phyloP scores from a whole-genome alignment of 2,329 filamentous ascomycete species.

The Aspergillus aculeatus region DNA sequence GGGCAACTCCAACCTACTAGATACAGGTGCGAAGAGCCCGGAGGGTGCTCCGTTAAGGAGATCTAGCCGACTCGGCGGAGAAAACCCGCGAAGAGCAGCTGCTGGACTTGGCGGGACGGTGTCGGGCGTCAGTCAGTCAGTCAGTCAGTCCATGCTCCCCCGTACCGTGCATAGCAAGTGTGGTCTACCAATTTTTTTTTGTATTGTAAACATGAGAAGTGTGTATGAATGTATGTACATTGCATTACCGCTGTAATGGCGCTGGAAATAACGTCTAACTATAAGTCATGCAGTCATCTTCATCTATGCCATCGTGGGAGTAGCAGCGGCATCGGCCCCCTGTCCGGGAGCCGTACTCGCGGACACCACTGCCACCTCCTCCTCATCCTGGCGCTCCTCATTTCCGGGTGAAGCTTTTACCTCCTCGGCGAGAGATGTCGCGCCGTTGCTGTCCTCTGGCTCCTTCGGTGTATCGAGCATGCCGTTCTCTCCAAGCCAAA shows the following conservation, averaged over 20 bases:
- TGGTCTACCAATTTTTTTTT: not conserved
- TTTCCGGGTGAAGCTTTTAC: not conserved
- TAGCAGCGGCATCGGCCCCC: not conserved
- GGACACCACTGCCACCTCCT: not conserved
- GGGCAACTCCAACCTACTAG: no score
- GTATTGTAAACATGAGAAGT: not conserved
- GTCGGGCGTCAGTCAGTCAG: no score
- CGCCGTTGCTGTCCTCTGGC: not conserved
- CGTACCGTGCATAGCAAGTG: no score
- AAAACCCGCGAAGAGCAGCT: not conserved
- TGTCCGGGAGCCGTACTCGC: not conserved
- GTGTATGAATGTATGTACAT: not conserved
- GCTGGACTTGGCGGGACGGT: no score
- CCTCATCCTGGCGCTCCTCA: not conserved
- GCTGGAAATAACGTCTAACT: not conserved
- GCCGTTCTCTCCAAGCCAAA: constrained; percentile 43
- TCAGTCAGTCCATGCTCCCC: no score
- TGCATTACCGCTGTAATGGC: not conserved
- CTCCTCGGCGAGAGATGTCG: not conserved
- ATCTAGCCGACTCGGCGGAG: not conserved
- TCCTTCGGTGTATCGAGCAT: constrained; percentile 30
- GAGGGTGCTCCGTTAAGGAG: no score
- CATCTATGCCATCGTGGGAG: not conserved
- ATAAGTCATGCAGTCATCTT: not conserved
- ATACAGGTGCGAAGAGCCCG: no score